These are phyloP conservation scores for Kluyveromyces aestuarii DNA, from an alignment of 805 yeast genomes.

Conservation along the genomic window DNA sequence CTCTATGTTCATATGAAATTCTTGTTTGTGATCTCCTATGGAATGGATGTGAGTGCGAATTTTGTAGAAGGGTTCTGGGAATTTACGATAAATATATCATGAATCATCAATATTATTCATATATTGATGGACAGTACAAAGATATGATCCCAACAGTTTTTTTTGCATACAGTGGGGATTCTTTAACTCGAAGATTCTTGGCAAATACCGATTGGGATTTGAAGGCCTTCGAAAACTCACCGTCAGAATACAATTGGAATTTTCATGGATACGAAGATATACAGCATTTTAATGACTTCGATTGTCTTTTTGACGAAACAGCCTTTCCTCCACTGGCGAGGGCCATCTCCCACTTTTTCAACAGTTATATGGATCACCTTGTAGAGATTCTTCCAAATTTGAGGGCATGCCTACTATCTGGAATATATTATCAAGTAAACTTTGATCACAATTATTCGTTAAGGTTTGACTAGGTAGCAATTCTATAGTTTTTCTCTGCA, in stretches of 20 bases:
- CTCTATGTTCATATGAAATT: conserved; percentile 61
- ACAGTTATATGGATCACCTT: conserved; percentile 32
- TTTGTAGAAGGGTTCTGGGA: conserved; percentile 42
- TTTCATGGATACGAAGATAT: conserved; percentile 39
- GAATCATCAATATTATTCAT: conserved; percentile 53
- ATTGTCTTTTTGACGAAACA: conserved; percentile 37
- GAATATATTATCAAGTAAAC: conserved; percentile 31
- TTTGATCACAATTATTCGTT: conserved; percentile 10
- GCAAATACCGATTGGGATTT: conserved; percentile 24
- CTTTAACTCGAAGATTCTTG: conserved; percentile 30
- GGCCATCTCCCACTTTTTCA: conserved; percentile 40
- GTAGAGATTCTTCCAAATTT: conserved; percentile 29
- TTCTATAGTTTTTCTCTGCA: too few species aligned
- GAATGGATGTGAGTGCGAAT: conserved; percentile 66
- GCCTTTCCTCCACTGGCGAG: conserved; percentile 33
- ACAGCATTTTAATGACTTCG: conserved; percentile 31
- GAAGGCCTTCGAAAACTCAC: conserved; percentile 25
- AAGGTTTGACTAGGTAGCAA: conserved; percentile 17
- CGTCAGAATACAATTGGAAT: conserved; percentile 34
- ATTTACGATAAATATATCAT: conserved; percentile 51
- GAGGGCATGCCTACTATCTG: conserved; percentile 30
- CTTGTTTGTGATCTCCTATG: conserved; percentile 60
- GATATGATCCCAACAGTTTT: conserved; percentile 55
- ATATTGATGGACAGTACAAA: conserved; percentile 36
- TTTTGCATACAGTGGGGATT: conserved; percentile 43